A percentile compares a stretch with the other conserved stretches of the same genome.
Evolutionary conservation across 352 stramenopile species (phyloP).

Genomic region (Phytophthora quininea): DNA sequence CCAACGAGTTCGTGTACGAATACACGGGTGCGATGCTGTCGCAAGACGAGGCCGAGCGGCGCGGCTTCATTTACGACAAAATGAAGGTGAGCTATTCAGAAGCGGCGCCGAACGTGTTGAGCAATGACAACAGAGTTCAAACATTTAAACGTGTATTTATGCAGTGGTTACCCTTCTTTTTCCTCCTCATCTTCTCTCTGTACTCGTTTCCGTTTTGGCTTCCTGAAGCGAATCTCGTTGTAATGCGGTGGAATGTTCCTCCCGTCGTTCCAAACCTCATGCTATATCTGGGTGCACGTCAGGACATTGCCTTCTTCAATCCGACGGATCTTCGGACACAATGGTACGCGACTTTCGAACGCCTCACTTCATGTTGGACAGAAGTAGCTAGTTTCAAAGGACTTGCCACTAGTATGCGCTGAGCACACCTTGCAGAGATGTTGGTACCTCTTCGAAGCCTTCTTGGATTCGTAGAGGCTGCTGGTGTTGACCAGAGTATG

Average conservation of each 20-base stretch:
- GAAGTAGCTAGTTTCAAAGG: slow-evolving; percentile 20
- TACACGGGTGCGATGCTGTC: too few relatives aligned
- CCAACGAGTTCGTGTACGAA: too few relatives aligned
- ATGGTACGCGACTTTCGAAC: slow-evolving; percentile 5
- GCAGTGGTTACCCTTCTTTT: too few relatives aligned
- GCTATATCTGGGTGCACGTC: slow-evolving; percentile 1
- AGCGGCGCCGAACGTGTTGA: too few relatives aligned
- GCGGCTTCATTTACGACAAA: too few relatives aligned
- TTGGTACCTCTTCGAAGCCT: slow-evolving; percentile 16
- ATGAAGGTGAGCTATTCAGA: too few relatives aligned
- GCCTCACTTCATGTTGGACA: not conserved
- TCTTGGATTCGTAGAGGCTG: slow-evolving; percentile 15
- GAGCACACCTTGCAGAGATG: slow-evolving; percentile 28
- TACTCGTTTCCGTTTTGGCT: slow-evolving; percentile 2
- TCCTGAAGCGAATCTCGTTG: slow-evolving; percentile 11
- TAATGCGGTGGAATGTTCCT: not conserved
- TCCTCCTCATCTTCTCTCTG: too few relatives aligned
- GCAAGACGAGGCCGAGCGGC: too few relatives aligned
- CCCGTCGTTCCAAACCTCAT: slow-evolving; percentile 10
- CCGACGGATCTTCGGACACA: slow-evolving; percentile 7
- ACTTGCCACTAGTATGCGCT: slow-evolving; percentile 8
- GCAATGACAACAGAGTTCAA: too few relatives aligned
- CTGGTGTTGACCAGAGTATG: too few relatives aligned
- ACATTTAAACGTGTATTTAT: too few relatives aligned
- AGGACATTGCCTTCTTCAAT: slow-evolving; percentile 2